Evolutionary conservation across 345 rosid species (phyloP).

Genomic region (Syzygium jambos): DNA sequence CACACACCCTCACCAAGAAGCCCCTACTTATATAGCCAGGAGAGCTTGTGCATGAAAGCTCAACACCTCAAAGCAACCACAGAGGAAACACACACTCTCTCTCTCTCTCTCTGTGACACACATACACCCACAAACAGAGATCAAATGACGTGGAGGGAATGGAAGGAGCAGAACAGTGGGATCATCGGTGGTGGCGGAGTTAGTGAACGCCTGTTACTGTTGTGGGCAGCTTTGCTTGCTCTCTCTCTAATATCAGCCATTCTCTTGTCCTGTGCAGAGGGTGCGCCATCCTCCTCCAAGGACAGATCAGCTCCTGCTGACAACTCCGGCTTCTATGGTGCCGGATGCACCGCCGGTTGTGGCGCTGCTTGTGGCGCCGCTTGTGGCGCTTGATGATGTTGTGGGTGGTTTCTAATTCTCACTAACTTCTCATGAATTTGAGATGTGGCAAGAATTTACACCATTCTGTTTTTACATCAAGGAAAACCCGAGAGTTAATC

Average conservation of each 20-base stretch:
- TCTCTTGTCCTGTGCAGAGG: slow-evolving; percentile 47
- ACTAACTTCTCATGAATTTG: not conserved
- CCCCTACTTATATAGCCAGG: not conserved
- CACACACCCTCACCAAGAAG: not conserved
- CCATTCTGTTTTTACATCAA: not conserved
- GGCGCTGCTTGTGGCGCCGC: slow-evolving; percentile 36
- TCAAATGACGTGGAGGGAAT: not conserved
- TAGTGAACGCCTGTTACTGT: slow-evolving; percentile 5
- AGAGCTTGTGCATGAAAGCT: not conserved
- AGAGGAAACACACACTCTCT: not conserved
- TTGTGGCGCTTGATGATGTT: not conserved
- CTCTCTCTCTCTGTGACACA: not conserved
- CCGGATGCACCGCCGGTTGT: slow-evolving; percentile 37
- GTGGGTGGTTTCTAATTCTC: not conserved
- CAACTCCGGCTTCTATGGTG: slow-evolving; percentile 17
- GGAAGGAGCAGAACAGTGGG: not conserved
- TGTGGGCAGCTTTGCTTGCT: slow-evolving; percentile 32
- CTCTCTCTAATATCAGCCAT: slow-evolving; percentile 36
- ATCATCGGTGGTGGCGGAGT: not conserved
- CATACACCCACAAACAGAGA: not conserved
- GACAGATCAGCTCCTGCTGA: slow-evolving; percentile 10
- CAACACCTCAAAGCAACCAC: not conserved
- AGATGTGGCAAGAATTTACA: not conserved
- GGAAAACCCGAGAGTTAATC: not conserved
- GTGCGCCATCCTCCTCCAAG: slow-evolving; percentile 19